Conservation (phyloP, 805 yeast genomes). For the Metschnikowia bowlesiae region DNA sequence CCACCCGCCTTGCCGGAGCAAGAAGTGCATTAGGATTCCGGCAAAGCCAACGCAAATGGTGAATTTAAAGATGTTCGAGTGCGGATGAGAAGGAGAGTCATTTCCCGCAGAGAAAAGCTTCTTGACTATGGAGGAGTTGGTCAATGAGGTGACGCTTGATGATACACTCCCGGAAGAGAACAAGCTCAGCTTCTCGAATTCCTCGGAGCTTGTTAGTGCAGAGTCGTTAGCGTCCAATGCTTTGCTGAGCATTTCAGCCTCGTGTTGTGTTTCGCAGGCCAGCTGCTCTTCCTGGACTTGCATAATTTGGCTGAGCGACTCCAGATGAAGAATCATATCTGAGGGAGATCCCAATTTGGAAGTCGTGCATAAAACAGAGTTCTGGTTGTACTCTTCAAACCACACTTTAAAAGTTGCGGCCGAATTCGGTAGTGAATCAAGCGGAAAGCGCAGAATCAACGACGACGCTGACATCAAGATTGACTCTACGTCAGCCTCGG, state of each 20-base stretch:
- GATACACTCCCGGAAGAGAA: slow-evolving; percentile 29
- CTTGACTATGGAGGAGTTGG: background rate
- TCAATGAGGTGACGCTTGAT: slow-evolving; percentile 1
- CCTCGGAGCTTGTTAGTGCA: slow-evolving; percentile 3
- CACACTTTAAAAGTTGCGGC: slow-evolving; percentile 25
- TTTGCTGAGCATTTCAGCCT: slow-evolving; percentile 21
- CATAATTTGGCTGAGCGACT: slow-evolving; percentile 5
- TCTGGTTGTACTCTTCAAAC: slow-evolving; percentile 31
- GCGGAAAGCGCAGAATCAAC: slow-evolving; percentile 23
- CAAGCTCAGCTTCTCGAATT: slow-evolving; percentile 20
- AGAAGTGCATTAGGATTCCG: slow-evolving; percentile 34
- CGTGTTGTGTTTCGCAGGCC: slow-evolving; percentile 22
- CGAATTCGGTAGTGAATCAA: slow-evolving; percentile 18
- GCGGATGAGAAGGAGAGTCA: background rate
- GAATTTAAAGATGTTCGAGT: slow-evolving; percentile 27
- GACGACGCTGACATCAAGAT: slow-evolving; percentile 25
- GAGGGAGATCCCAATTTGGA: slow-evolving; percentile 17
- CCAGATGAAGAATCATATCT: background rate
- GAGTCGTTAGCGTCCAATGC: slow-evolving; percentile 19
- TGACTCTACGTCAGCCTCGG: slow-evolving; percentile 25
- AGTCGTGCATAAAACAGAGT: slow-evolving; percentile 33
- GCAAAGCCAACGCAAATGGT: slow-evolving; percentile 38
- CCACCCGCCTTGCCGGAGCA: slow-evolving; percentile 20
- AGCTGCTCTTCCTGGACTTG: slow-evolving; percentile 32
- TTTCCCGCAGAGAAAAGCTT: background rate